These are phyloP conservation scores for Pestalotiopsis sp. DNA, from an alignment of 2,329 filamentous ascomycete genomes.

Conservation along the genomic window DNA sequence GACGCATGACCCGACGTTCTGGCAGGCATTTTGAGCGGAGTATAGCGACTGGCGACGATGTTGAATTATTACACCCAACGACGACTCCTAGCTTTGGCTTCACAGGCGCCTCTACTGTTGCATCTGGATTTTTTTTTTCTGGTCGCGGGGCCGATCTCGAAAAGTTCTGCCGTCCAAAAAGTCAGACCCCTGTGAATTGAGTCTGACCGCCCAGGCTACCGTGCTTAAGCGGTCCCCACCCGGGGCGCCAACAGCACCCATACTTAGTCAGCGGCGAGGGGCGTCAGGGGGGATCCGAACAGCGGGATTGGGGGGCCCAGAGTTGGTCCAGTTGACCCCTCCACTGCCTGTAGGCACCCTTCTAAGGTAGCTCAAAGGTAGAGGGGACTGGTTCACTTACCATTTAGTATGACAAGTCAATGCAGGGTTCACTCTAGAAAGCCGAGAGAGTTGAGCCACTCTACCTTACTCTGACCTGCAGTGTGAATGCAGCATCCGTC, in stretches of 20 bases:
- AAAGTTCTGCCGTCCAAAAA: conserved; percentile 4
- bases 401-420: background rate
- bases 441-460: background rate
- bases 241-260: background rate
- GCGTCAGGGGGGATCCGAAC: background rate
- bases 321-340: background rate
- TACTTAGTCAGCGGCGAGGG: background rate
- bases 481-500: background rate
- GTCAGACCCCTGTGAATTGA: background rate
- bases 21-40: conserved; percentile 4
- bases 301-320: background rate
- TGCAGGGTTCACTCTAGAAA: background rate
- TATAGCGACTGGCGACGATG: background rate
- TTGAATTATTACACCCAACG: background rate
- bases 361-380: background rate
- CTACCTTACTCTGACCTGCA: background rate
- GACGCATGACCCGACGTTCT: background rate
- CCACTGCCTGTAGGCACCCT: background rate
- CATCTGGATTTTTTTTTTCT: conserved; percentile 2
- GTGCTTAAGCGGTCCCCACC: background rate
- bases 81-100: background rate
- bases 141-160: conserved; percentile 1
- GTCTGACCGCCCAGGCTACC: background rate
- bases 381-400: background rate
- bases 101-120: background rate